These are phyloP conservation scores for Chytriomyces sp. DNA, from an alignment of 192 early-diverging fungal genomes.

Conservation along the genomic window DNA sequence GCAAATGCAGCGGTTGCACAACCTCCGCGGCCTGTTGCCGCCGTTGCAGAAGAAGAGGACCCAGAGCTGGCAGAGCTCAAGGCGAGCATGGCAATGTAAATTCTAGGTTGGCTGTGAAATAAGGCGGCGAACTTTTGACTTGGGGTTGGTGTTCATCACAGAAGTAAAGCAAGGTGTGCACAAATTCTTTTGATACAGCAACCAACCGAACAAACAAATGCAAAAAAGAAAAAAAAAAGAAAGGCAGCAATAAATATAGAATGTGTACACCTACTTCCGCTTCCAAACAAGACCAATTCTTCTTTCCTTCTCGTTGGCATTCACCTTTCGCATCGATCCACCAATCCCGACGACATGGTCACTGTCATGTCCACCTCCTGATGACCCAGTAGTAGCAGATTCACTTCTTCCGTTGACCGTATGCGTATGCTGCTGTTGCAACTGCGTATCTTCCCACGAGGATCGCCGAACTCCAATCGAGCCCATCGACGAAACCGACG, in stretches of 20 bases:
- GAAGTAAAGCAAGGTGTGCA: too few relatives aligned
- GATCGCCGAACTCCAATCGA: background rate
- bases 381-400: background rate
- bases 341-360: background rate
- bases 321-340: background rate
- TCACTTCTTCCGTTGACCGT: too few relatives aligned
- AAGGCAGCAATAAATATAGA: background rate
- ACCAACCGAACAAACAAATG: background rate
- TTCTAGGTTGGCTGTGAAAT: background rate
- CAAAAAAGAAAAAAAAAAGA: background rate
- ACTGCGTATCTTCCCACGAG: background rate
- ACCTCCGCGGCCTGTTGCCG: conserved; percentile 43
- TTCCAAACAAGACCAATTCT: background rate
- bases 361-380: too few relatives aligned
- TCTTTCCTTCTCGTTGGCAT: background rate
- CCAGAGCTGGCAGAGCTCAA: conserved; percentile 77
- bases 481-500: background rate
- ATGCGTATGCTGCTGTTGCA: too few relatives aligned
- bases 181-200: too few relatives aligned
- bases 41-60: conserved; percentile 70
- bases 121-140: background rate
- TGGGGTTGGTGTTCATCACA: too few relatives aligned
- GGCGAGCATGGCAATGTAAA: conserved; percentile 75
- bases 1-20: conserved; percentile 50
- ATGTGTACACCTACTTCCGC: too few relatives aligned